Base-by-base conservation (phyloP, 257 asterid species). In the Eucommia ulmoides region DNA sequence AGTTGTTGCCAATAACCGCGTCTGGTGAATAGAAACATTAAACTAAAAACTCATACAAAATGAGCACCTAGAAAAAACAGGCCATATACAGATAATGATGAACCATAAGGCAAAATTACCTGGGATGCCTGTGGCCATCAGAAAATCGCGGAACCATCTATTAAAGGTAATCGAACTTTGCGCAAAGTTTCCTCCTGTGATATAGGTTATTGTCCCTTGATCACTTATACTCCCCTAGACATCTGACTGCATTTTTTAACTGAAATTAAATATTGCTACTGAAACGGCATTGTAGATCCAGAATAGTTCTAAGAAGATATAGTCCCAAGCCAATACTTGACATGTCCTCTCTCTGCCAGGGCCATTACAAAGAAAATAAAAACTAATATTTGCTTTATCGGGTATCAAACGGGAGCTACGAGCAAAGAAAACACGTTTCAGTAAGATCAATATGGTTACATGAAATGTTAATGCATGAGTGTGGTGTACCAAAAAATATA, bases 401-500 rank as follows among this genome's bases (percentile, higher is more conserved):
- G 38, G 38, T 29, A 29, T 29, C 38, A 29, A 29, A 29, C 38
- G 38, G 38, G 38, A 29, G 38, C 38, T 29, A 29, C 7, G 38
- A 29, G 12, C 12, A 29, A 29, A 29, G 7, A 29, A 12, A 29
- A 29, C 38, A 29, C 38, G 8, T 29, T 29, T 29, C 38, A 29
- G 12, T 7, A 29, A 12, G 7, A 29, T 29, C 12, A 29, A 29
- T 29, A 29, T 12, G 38, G 38, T 29, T 12, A 29, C 38, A 29
- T 29, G 38, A 29, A 29, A 5, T 12, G 12, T 29, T 5, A 29
- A 29, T 29, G 38, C 18, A 35, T 52, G 57, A 33, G 48, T 47
- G 49, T 15, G 45, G 48, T 56, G 54, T 20, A 47, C 47, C 21
- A 56, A 56, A 16, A 56, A 58, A 58, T 49, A 1, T 11, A 41